Conservation (phyloP, 352 stramenopile species). For the Globisporangium acanthophoron region DNA sequence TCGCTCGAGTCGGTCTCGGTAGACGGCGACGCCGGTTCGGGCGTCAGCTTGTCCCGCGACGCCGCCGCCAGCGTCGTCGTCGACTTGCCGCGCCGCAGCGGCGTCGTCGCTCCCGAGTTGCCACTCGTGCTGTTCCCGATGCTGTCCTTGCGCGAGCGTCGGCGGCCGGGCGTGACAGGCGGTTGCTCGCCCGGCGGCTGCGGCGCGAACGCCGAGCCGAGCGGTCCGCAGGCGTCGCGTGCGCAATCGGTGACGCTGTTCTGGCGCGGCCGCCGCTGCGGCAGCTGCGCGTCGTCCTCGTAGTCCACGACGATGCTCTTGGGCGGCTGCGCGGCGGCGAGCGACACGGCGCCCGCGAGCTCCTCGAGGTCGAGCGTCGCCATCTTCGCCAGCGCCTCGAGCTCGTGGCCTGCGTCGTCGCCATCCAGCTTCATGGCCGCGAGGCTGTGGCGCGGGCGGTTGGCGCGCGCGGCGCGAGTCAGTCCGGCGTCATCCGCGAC, state of each 20-base stretch:
- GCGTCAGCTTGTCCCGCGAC: constrained; percentile 7
- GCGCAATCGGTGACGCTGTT: constrained; percentile 26
- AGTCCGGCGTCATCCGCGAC: constrained; percentile 14
- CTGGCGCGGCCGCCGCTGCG: constrained; percentile 16
- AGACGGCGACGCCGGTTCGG: constrained; percentile 9
- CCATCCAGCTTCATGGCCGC: not conserved
- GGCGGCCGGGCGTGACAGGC: constrained; percentile 10
- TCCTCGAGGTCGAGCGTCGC: constrained; percentile 48
- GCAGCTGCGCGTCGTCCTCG: constrained; percentile 21
- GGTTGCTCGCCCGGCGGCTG: constrained; percentile 9
- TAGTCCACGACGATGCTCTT: constrained; percentile 63
- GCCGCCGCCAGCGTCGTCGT: constrained; percentile 6
- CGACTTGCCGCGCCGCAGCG: constrained; percentile 23
- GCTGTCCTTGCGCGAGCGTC: constrained; percentile 29
- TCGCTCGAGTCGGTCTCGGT: constrained; percentile 16
- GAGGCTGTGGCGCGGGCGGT: constrained; percentile 6
- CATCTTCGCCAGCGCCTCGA: not conserved
- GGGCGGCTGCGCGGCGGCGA: constrained; percentile 4
- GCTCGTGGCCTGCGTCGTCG: not conserved
- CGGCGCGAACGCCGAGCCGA: constrained; percentile 19
- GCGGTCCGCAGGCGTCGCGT: constrained; percentile 33
- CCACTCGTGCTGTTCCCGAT: not conserved
- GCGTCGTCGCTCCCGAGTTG: constrained; percentile 1
- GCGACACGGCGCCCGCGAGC: constrained; percentile 18
- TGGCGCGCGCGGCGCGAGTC: constrained; percentile 3